These are phyloP conservation scores for Hippophae tibetana DNA, from an alignment of 306 rosid genomes.

Conservation along the genomic window DNA sequence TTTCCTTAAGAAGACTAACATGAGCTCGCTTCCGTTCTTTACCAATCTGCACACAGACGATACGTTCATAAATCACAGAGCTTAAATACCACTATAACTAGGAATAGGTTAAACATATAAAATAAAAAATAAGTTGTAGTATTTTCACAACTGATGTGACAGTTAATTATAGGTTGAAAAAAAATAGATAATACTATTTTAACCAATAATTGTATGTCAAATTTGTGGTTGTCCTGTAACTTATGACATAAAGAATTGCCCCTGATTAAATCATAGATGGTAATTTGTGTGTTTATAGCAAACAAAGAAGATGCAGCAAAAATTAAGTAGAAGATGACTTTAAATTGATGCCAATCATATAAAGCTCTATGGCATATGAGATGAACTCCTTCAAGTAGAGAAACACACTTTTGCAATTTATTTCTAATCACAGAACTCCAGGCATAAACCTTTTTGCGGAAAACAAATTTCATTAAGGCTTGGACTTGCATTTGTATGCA, in stretches of 20 bases:
- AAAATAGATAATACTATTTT: no score
- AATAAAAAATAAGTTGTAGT: neutral
- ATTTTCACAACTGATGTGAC: no score
- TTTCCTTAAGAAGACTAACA: conserved; percentile 30
- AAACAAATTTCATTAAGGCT: no score
- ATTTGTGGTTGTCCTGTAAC: no score
- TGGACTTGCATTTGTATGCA: neutral
- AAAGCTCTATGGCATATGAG: neutral
- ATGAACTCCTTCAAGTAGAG: neutral
- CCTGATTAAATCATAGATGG: no score
- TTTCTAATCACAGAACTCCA: no score
- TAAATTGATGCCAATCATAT: neutral
- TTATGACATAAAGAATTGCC: no score
- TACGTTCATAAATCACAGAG: conserved; percentile 1
- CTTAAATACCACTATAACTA: neutral
- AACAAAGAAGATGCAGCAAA: neutral
- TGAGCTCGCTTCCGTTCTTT: conserved; percentile 45
- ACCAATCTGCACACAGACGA: conserved; percentile 37
- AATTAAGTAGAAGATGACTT: neutral
- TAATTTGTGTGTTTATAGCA: no score
- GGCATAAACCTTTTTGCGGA: no score
- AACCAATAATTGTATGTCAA: no score
- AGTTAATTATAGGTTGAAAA: no score
- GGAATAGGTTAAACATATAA: neutral
- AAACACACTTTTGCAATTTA: no score